Base-by-base conservation (phyloP, 2,329 filamentous ascomycete species). In the Colletotrichum incanum region DNA sequence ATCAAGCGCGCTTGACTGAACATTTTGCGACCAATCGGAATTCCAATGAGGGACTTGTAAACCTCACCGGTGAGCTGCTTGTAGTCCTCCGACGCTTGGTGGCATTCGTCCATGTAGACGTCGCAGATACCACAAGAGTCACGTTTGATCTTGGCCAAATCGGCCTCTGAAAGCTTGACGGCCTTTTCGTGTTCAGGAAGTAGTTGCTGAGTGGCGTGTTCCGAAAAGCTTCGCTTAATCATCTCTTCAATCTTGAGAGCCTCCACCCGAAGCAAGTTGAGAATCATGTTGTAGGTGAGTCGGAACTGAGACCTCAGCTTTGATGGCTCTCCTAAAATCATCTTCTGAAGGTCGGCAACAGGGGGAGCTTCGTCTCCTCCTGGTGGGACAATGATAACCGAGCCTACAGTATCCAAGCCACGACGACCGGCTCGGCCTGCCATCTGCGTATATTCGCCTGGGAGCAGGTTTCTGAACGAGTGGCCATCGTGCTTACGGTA, bases 221-320 rank as follows among this genome's bases (percentile, higher is more conserved):
- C 96, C 64, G 96, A 98, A 86, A 99, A 99, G 81, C 95, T 98
- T 75, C 96, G 93, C 88, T 99, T 99, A 86, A 99, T 99, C 96
- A 99, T 99, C 83, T 99, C 96, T 81, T 99, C 96, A 76, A 99
- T 98, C 85, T 98, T 98, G 75, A 99, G 84, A 2, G 96, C 96
- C 82, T 99, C 96, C 2, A 99, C 96, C 45, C 96, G 93, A 60
- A 99, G 87, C 41, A 99, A 86, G 79, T 98, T 99, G 39, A 99
- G 86, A 73, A 99, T 99, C 96, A 99, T 99, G 83, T 98, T 99
- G 86, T 99, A 99, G 0, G 97, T 99, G 59, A 99, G 87, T 73
- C 96, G 91, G 86, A 99, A 99, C 79, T 99, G 96, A 8, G 96
- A 98, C 58, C 95, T 91, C 60, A 99, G 88, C 83, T 98, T 98